Evolutionary conservation across 2,329 filamentous ascomycete genomes (phyloP).

Genomic region (Colletotrichum sp.): DNA sequence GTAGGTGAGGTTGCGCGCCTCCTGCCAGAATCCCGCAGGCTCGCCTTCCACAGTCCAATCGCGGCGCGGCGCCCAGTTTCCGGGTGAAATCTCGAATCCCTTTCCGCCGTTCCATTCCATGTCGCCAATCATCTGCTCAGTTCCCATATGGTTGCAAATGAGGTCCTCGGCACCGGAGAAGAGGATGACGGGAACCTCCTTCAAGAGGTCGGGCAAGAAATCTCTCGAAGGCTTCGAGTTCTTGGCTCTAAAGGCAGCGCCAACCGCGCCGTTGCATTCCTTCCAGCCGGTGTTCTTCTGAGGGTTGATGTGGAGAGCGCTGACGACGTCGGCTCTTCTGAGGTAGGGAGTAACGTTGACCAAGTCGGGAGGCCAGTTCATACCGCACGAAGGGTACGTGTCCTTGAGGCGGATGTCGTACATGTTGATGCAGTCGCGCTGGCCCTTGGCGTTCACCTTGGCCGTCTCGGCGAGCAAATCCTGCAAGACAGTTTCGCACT

Average conservation of each 20-base stretch:
- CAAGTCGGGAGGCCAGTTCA: constrained; percentile 97
- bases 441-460: constrained; percentile 49
- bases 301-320: constrained; percentile 81
- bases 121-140: constrained; percentile 87
- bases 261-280: constrained; percentile 85
- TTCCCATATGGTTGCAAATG: constrained; percentile 97
- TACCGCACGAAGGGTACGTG: constrained; percentile 82
- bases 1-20: constrained; percentile 94
- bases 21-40: constrained; percentile 88
- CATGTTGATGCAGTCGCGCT: constrained; percentile 84
- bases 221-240: constrained; percentile 76
- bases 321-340: constrained; percentile 76
- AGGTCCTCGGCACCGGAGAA: constrained; percentile 95
- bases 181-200: constrained; percentile 78
- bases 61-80: constrained; percentile 88
- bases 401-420: constrained; percentile 93
- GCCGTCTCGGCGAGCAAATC: constrained; percentile 72
- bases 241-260: constrained; percentile 69
- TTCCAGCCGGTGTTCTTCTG: constrained; percentile 89
- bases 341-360: constrained; percentile 80
- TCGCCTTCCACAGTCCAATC: constrained; percentile 95
- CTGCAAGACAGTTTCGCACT: constrained; percentile 80
- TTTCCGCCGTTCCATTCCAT: constrained; percentile 91
- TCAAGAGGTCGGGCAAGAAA: constrained; percentile 79
- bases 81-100: constrained; percentile 87